These are phyloP conservation scores for Solanum rostratum DNA, from an alignment of 257 asterid species.

Conservation along the genomic window DNA sequence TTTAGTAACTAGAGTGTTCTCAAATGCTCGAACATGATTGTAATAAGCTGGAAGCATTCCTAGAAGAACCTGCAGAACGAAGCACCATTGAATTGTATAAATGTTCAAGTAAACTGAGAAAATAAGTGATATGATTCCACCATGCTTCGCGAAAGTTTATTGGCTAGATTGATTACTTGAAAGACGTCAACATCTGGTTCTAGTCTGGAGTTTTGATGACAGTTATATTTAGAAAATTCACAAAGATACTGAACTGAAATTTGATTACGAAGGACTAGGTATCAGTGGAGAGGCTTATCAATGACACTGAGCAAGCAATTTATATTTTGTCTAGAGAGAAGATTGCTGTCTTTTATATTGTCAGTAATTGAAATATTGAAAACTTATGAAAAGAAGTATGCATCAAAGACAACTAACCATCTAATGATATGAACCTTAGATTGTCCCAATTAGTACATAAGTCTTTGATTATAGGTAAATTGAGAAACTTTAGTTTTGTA, in stretches of 20 bases:
- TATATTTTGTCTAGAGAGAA: background rate
- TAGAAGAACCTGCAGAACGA: constrained; percentile 50
- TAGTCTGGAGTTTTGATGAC: background rate
- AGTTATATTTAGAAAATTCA: background rate
- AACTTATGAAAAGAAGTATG: too few relatives aligned
- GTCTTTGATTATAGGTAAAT: background rate
- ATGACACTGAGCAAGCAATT: background rate
- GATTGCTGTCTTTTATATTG: too few relatives aligned
- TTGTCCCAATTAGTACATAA: background rate
- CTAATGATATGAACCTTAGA: too few relatives aligned
- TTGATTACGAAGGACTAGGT: background rate
- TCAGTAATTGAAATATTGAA: too few relatives aligned
- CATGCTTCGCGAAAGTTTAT: background rate
- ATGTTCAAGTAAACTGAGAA: background rate
- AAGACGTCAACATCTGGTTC: background rate
- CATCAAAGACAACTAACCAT: too few relatives aligned
- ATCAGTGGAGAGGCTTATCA: background rate
- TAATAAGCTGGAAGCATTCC: constrained; percentile 91
- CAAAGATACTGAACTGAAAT: background rate
- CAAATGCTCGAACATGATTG: constrained; percentile 65
- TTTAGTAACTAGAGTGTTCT: constrained; percentile 68
- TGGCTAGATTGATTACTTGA: background rate
- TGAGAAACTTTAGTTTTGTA: background rate
- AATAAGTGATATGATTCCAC: background rate
- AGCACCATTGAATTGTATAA: background rate